Evolutionary conservation across 768 basidiomycete genomes (phyloP).

Genomic region (Exidia glandulosa): DNA sequence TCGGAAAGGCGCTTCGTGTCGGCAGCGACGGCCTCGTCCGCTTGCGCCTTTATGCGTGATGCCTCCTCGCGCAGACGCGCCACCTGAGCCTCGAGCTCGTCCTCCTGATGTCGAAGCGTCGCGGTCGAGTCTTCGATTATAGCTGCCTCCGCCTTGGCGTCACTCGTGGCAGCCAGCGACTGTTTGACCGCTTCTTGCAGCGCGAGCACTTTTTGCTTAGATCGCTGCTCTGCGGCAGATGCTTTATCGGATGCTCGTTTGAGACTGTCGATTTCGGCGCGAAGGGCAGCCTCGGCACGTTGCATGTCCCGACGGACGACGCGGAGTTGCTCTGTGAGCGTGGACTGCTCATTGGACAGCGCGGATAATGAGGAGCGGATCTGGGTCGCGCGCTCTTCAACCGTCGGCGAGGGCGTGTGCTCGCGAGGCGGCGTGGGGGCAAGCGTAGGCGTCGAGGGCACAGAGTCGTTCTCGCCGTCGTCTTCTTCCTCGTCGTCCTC

Average conservation of each 20-base stretch:
- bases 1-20: conserved; percentile 44
- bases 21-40: conserved; percentile 37
- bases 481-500: neutral
- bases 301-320: conserved; percentile 70
- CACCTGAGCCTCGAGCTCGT: conserved; percentile 13
- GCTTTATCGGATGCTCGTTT: conserved; percentile 79
- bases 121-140: conserved; percentile 26
- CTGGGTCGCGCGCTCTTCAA: conserved; percentile 56
- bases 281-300: conserved; percentile 69
- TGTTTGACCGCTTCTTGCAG: conserved; percentile 83
- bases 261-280: conserved; percentile 73
- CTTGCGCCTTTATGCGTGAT: neutral
- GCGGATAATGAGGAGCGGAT: conserved; percentile 57
- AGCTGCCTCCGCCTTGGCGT: conserved; percentile 29
- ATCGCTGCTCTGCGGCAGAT: conserved; percentile 60
- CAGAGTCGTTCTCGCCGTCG: neutral
- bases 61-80: conserved; percentile 25
- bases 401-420: conserved; percentile 30
- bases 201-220: conserved; percentile 76
- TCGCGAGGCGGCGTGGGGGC: conserved; percentile 12
- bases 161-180: conserved; percentile 44
- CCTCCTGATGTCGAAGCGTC: neutral
- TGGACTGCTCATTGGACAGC: conserved; percentile 55
- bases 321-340: conserved; percentile 61
- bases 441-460: conserved; percentile 8